These are phyloP conservation scores for Akebia trifoliata DNA, from an alignment of 164 flowering plant species.

Conservation along the genomic window DNA sequence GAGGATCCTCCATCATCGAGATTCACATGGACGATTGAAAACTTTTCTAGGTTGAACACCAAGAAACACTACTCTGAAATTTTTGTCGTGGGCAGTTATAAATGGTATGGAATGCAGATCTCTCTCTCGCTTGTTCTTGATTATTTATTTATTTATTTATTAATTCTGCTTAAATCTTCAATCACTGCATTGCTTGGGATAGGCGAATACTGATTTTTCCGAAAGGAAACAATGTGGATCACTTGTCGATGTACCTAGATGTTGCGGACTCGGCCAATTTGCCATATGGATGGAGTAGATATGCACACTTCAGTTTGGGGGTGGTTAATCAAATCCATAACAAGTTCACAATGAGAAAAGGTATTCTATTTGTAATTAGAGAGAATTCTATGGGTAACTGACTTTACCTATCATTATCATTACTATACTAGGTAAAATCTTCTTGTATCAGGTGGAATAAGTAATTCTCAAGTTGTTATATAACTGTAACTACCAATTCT, in stretches of 20 bases:
- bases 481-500: too few relatives aligned
- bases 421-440: neutral
- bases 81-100: slow-evolving; percentile 54
- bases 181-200: slow-evolving; percentile 14
- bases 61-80: slow-evolving; percentile 58
- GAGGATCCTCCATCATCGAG: slow-evolving; percentile 56
- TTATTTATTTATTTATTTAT: neutral
- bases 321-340: slow-evolving; percentile 50
- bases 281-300: slow-evolving; percentile 66
- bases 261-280: slow-evolving; percentile 55
- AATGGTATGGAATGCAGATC: slow-evolving; percentile 42
- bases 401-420: neutral
- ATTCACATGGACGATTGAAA: slow-evolving; percentile 71
- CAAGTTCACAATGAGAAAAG: slow-evolving; percentile 47
- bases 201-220: slow-evolving; percentile 70
- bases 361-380: slow-evolving; percentile 19
- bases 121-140: neutral
- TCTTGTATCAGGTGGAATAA: neutral
- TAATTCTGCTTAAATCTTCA: neutral
- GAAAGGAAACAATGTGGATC: slow-evolving; percentile 59
- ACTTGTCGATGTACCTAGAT: slow-evolving; percentile 63
- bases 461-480: too few relatives aligned
- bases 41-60: slow-evolving; percentile 46
- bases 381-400: neutral
- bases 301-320: slow-evolving; percentile 54